Evolutionary conservation across 2,329 filamentous ascomycete genomes (phyloP), one percentile per base, ranked within the genome.

Genomic region (Neofusicoccum kwambonambiense): DNA sequence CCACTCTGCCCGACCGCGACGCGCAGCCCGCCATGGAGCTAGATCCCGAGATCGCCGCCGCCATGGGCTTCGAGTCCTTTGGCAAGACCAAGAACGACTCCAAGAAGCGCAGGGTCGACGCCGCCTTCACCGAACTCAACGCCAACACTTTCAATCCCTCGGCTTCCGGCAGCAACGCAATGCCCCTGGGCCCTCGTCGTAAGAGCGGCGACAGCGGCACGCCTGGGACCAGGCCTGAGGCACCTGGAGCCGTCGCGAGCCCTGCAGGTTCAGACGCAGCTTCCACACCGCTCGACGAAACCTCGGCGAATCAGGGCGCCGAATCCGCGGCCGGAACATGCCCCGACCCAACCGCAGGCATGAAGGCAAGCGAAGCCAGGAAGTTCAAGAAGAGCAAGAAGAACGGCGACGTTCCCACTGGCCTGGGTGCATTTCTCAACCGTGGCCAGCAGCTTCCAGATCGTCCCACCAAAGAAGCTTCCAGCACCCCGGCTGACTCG

Each of bases 41-140:
- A 19, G 81, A 84, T 56, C 78, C 79, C 47, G 84, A 85, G 61
- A 87, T 91, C 75, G 87, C 88, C 22, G 84, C 85, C 47, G 83
- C 85, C 52, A 89, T 93, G 87, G 90, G 86, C 65, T 93, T 93
- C 72, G 90, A 90, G 68, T 84, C 86, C 66, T 93, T 93, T 72
- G 90, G 90, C 69, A 76, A 78, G 9, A 80, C 84, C 69, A 78
- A 31, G 27, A 31, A 31, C 27, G 27, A 31, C 27, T 31, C 82
- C 49, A 91, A 90, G 75, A 90, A 90, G 74, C 84, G 89, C 67
- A 89, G 88, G 72, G 89, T 86, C 76, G 77, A 81, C 34, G 86
- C 86, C 69, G 83, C 83, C 42, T 81, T 82, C 64, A 75, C 83
- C 50, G 76, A 77, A 61, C 76, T 34, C 37, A 47, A 47, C 52